Evolutionary conservation across 192 early-diverging fungal species (phyloP).

Genomic region (Allomyces macrogynus): DNA sequence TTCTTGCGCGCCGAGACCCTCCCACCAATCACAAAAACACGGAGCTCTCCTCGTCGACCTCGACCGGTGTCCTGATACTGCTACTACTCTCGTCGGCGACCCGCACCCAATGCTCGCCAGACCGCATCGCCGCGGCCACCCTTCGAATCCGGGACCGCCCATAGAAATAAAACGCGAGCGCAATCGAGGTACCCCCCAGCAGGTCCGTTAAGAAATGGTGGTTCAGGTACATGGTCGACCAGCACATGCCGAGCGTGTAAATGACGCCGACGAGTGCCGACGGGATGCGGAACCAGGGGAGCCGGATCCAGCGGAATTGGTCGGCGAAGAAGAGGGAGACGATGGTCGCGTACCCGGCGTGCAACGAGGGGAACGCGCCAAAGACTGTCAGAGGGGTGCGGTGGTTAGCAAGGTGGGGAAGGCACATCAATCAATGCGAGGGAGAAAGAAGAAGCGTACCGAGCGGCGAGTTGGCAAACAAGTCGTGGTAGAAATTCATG

Average conservation of each 20-base stretch:
- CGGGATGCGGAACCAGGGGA: constrained; percentile 2
- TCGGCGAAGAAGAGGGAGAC: constrained; percentile 32
- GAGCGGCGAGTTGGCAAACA: constrained; percentile 44
- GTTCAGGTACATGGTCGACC: constrained; percentile 55
- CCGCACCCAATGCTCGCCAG: too few species aligned
- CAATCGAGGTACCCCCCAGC: constrained; percentile 22
- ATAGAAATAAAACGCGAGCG: too few species aligned
- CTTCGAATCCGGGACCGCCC: too few species aligned
- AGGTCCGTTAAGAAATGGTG: constrained; percentile 57
- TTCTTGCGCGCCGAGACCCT: too few species aligned
- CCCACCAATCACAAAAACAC: too few species aligned
- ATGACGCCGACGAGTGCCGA: constrained; percentile 16
- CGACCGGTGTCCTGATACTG: too few species aligned
- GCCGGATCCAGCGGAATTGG: constrained; percentile 2
- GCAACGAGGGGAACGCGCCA: constrained; percentile 54
- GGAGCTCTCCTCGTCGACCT: too few species aligned
- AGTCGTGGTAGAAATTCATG: constrained; percentile 34
- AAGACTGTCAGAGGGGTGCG: constrained; percentile 16
- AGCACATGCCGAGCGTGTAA: constrained; percentile 58
- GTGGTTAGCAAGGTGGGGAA: not conserved
- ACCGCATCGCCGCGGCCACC: too few species aligned
- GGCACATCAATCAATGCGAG: not conserved
- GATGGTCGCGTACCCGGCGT: constrained; percentile 48
- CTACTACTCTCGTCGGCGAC: too few species aligned
- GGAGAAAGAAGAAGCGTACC: too few species aligned